Evolutionary conservation across 2,329 filamentous ascomycete species (phyloP), one percentile per base, ranked within the genome.

Genomic region (Sarocladiaceae sp.): DNA sequence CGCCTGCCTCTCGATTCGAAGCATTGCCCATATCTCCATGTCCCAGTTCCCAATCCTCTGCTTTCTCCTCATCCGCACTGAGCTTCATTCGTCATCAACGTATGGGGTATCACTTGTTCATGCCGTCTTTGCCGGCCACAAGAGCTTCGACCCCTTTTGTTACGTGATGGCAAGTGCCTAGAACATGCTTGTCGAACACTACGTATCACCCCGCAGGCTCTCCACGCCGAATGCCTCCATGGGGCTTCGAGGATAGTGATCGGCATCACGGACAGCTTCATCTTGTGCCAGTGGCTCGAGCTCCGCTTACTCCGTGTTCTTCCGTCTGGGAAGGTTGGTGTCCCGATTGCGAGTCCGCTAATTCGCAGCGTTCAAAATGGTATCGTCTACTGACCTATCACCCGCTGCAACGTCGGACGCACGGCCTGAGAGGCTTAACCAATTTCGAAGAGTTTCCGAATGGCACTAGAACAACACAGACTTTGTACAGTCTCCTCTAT

Each of bases 251-350:
- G 40, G 40, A 26, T 44, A 26, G 22, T 44, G 40, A 44, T 12
- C 28, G 22, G 40, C 40, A 44, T 15, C 17, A 4, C 15, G 13
- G 20, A n/a, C 25, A 48, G 44, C 44, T 7, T 33, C 18, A 10
- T 15, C 23, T 20, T 20, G 31, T 12, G 18, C 20, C 23, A 48
- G 18, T 48, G 44, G 28, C 28, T 33, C 44, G 28, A 31, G 44
- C 44, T 48, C 33, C 22, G 17, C n/a, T 18, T 8, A 13, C 11
- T 48, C 44, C 44, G 44, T 48, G n/a, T 48, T 48, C 25, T 48
- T 33, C 44, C 44, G 44, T 48, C 6, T 15, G 12, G 4, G 25
- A n/a, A 26, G 40, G 29, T 46, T 25, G 40, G 29, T 25, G 11
- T 46, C 17, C 12, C n/a, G n/a, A n/a, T n/a, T n/a, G n/a, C n/a